Base-by-base conservation (phyloP, 441 rosid genomes). In the Populus hybrid region DNA sequence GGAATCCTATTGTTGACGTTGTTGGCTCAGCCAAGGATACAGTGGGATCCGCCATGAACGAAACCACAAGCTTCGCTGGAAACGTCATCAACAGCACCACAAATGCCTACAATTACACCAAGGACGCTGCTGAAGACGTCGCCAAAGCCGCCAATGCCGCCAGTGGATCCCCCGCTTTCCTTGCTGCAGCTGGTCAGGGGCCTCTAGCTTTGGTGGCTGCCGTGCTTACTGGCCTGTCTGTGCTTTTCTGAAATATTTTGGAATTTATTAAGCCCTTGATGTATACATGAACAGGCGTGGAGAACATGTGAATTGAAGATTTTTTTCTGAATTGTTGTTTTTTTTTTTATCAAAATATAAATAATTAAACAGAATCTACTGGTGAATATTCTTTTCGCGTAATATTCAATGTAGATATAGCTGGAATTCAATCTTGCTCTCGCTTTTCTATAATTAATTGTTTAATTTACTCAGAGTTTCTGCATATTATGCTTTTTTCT, bases 61-160 rank as follows among this genome's bases (percentile, higher is more conserved):
- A 64, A 30, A 71, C 80, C 46, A 42, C 46, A n/a, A 35, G 46
- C n/a, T 69, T 68, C 10, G 75, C 75, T 0, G 67, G 46, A 50
- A 46, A 71, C 8, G 65, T 24, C n/a, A 26, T 72, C 6, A 21
- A 50, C 24, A 76, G 24, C n/a, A 28, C 57, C 7, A 24, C 23
- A 35, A 18, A 35, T 10, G 57, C 32, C 7, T 18, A 36, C 10
- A 26, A 76, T 23, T 67, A 21, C 28, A 67, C 70, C 70, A 67
- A 32, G 38, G 21, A 16, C 70, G 38, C 36, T 6, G 73, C 38
- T 23, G 18, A 69, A 73, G 18, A 35, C 16, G 69, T 61, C n/a
- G 19, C 57, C 11, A 64, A 28, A 26, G 71, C 18, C 23, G 36
- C 35, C 46, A 42, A 10, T 0, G 71, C 16, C 23, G 36, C 34